These are phyloP conservation scores for Paragyromitra xinjiangensis DNA, from an alignment of 495 filamentous ascomycete species.

Conservation along the genomic window DNA sequence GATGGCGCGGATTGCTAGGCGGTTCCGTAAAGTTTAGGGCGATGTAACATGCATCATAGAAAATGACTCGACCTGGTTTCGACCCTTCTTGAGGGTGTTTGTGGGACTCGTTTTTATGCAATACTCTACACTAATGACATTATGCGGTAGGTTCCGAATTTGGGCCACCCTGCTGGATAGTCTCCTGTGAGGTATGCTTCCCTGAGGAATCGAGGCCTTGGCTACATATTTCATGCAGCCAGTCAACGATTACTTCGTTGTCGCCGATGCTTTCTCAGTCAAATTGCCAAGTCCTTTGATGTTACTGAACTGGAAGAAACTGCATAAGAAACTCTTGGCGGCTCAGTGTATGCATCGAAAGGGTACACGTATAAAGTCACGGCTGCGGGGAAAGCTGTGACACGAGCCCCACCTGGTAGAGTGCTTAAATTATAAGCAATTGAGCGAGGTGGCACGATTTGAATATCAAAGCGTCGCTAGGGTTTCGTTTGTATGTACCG, in stretches of 20 bases:
- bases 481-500: not conserved
- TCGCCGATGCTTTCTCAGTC: not conserved
- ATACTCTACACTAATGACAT: not conserved
- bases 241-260: not conserved
- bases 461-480: not conserved
- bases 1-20: not conserved
- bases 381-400: not conserved
- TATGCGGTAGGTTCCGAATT: not conserved
- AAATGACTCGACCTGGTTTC: slow-evolving; percentile 39
- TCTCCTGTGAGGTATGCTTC: not conserved
- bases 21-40: not conserved
- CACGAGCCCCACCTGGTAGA: not conserved
- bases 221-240: not conserved
- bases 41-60: slow-evolving; percentile 19
- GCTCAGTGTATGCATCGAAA: not conserved
- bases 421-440: not conserved
- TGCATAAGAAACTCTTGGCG: slow-evolving; percentile 1
- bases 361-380: not conserved
- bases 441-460: not conserved
- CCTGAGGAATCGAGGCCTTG: not conserved
- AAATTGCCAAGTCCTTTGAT: not conserved
- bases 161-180: not conserved
- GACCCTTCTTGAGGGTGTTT: not conserved
- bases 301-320: not conserved
- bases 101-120: slow-evolving; percentile 8